These are phyloP conservation scores for Sordariomycetes sp. DNA, from an alignment of 2,329 filamentous ascomycete species.

Conservation along the genomic window DNA sequence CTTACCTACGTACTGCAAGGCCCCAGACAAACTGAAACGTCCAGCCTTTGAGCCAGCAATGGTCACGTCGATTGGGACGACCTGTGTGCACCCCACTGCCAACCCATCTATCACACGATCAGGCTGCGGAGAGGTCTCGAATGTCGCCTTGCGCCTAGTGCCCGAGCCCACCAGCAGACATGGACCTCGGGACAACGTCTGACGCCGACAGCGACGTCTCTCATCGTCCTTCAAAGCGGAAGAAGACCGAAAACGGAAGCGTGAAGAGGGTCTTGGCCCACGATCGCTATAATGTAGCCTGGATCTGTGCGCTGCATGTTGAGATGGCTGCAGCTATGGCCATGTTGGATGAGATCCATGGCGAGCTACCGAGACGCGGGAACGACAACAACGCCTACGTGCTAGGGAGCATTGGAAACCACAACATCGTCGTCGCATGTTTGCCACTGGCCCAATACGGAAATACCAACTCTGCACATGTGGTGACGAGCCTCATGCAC, in stretches of 20 bases:
- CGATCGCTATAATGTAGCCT: conserved; percentile 18
- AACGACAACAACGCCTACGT: conserved; percentile 15
- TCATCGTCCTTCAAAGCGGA: neutral
- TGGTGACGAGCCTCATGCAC: conserved; percentile 7
- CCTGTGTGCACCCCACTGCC: too few relatives aligned
- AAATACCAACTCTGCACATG: conserved; percentile 11
- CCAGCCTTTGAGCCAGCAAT: too few relatives aligned
- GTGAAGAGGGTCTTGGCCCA: neutral
- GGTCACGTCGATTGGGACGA: too few relatives aligned
- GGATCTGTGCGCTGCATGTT: conserved; percentile 17
- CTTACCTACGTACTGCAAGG: too few relatives aligned
- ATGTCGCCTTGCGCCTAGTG: too few relatives aligned
- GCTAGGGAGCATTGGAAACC: conserved; percentile 9
- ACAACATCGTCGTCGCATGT: conserved; percentile 17
- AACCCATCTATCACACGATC: too few relatives aligned
- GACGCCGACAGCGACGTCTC: neutral
- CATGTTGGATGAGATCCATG: conserved; percentile 16
- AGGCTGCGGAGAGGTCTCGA: too few relatives aligned
- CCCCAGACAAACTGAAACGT: too few relatives aligned
- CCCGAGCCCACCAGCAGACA: too few relatives aligned
- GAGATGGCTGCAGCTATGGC: conserved; percentile 15
- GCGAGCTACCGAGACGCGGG: neutral
- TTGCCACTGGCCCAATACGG: conserved; percentile 12
- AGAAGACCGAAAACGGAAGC: neutral
- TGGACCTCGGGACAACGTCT: too few relatives aligned